Evolutionary conservation across 192 early-diverging fungal genomes (phyloP).

Genomic region (Thoreauomyces humboldtii): DNA sequence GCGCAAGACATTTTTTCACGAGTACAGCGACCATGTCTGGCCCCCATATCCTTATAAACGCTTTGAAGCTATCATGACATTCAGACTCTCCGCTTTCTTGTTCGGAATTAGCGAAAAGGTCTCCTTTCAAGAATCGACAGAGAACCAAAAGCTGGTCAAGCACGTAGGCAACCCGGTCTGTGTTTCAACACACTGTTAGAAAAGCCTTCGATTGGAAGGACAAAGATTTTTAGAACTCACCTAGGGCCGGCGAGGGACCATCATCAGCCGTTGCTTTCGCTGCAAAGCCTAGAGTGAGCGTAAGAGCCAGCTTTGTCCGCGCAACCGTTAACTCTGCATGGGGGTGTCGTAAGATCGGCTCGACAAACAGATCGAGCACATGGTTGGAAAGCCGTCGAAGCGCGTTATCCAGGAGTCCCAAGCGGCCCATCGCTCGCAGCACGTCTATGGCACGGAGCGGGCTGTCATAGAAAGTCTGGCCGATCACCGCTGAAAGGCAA

Average conservation of each 20-base stretch:
- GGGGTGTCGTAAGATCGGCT: not conserved
- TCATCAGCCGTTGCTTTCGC: too few relatives aligned
- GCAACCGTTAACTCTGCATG: not conserved
- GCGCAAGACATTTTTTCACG: too few relatives aligned
- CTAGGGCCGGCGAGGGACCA: too few relatives aligned
- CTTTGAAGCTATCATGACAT: not conserved
- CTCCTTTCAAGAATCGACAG: too few relatives aligned
- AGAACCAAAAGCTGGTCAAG: too few relatives aligned
- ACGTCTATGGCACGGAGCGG: not conserved
- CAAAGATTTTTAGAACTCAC: too few relatives aligned
- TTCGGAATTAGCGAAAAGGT: too few relatives aligned
- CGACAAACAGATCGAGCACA: not conserved
- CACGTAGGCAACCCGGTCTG: too few relatives aligned
- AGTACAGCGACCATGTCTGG: not conserved
- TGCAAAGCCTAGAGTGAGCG: not conserved
- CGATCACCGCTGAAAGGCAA: not conserved
- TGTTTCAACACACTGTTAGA: too few relatives aligned
- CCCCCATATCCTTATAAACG: not conserved
- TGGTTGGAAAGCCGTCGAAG: not conserved
- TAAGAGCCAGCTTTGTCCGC: not conserved
- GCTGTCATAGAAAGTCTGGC: slow-evolving; percentile 3
- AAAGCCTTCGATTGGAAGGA: too few relatives aligned
- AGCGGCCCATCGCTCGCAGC: not conserved
- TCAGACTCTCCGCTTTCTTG: too few relatives aligned
- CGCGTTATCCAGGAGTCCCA: not conserved